Percentiles rank a stretch among this genome's conserved stretches.
These are phyloP conservation scores for Coprinopsis cinerea DNA, from an alignment of 768 basidiomycete species.

Conservation along the genomic window DNA sequence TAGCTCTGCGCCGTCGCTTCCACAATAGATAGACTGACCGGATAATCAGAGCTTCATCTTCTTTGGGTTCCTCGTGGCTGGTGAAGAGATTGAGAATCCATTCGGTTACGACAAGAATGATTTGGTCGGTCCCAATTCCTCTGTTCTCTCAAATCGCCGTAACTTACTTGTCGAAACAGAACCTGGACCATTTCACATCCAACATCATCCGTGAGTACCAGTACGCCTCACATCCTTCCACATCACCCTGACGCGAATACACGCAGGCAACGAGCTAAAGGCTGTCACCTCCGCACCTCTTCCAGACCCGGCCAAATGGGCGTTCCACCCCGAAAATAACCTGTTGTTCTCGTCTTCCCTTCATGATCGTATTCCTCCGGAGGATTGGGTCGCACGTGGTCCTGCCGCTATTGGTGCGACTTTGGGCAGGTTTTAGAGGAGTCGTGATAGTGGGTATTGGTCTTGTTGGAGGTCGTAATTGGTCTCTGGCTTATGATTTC, in stretches of 20 bases:
- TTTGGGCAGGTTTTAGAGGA: too few species aligned
- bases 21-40: too few species aligned
- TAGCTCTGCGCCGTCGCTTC: too few species aligned
- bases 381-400: conserved; percentile 54
- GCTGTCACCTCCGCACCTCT: conserved; percentile 56
- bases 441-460: too few species aligned
- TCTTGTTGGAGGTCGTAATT: too few species aligned
- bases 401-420: conserved; percentile 35
- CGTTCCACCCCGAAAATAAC: conserved; percentile 55
- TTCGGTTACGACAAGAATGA: conserved; percentile 72
- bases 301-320: conserved; percentile 57
- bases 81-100: conserved; percentile 68
- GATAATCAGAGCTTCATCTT: conserved; percentile 57
- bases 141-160: not conserved
- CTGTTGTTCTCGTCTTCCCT: conserved; percentile 37
- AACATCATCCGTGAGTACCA: conserved; percentile 53
- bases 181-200: conserved; percentile 66
- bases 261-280: conserved; percentile 51
- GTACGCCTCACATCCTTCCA: not conserved
- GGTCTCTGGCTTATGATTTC: too few species aligned
- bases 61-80: conserved; percentile 69
- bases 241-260: not conserved
- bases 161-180: conserved; percentile 28
- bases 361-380: conserved; percentile 42
- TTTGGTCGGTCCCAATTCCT: conserved; percentile 37